phyloP scores from a whole-genome alignment of 257 asterid genomes.

The Primulina huaijiensis region DNA sequence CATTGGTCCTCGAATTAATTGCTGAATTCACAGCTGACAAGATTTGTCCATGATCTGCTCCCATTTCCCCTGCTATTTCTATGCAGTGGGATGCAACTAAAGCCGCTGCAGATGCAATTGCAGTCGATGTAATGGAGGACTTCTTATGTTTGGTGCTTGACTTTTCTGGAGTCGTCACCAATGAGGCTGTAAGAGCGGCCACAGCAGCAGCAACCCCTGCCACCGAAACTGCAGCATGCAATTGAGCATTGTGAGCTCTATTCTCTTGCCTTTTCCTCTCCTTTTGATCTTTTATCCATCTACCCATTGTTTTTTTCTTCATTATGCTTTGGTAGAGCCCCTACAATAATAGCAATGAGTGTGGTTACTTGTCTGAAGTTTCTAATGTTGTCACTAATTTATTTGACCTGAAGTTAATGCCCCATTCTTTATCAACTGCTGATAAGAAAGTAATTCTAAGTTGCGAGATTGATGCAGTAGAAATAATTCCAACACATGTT shows the following conservation, averaged over 20 bases:
- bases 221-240: constrained; percentile 78
- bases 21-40: constrained; percentile 65
- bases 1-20: constrained; percentile 65
- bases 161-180: constrained; percentile 45
- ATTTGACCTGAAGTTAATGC: constrained; percentile 31
- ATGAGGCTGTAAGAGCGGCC: constrained; percentile 71
- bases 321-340: constrained; percentile 51
- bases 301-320: constrained; percentile 66
- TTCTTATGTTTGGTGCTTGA: constrained; percentile 35
- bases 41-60: constrained; percentile 72
- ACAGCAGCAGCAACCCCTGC: constrained; percentile 92
- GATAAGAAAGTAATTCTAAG: constrained; percentile 54
- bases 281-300: constrained; percentile 75
- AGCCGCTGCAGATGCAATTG: constrained; percentile 86
- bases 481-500: constrained; percentile 50
- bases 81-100: constrained; percentile 94
- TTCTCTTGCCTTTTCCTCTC: constrained; percentile 77
- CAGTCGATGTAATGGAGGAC: constrained; percentile 40
- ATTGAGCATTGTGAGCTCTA: constrained; percentile 75
- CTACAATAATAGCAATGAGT: constrained; percentile 9
- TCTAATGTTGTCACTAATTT: not conserved
- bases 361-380: constrained; percentile 7
- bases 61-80: constrained; percentile 84
- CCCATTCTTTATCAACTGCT: constrained; percentile 57
- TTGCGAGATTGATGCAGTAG: constrained; percentile 69